Base-by-base conservation (phyloP, 495 filamentous ascomycete genomes). In the Podospora pseudopauciseta region DNA sequence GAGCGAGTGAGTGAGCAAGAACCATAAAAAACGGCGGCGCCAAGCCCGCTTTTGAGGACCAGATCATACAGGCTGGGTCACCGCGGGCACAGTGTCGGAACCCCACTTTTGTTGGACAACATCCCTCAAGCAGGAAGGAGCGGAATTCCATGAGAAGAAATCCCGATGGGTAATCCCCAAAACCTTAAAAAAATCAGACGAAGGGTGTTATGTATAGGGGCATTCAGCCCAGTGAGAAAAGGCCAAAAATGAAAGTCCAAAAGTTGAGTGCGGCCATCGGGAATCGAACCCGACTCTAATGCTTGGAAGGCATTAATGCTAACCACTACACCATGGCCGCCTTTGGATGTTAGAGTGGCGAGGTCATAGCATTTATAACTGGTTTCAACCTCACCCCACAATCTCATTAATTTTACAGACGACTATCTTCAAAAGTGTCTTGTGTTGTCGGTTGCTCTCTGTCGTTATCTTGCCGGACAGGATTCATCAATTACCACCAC, bases 281-380 rank as follows among this genome's bases (percentile, higher is more conserved):
- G 67, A 68, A 68, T 68, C 67, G 67, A 68, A 68, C 67, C 67
- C 67, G 61, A 63, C 67, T 68, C 67, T 68, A 39, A 55, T 68
- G 67, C 67, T 68, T 68, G 67, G 67, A 68, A 68, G 67, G 67
- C 67, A 68, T 55, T 39, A 68, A 68, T 68, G 67, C 67, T 68
- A 65, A 68, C 67, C 67, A 68, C 67, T 68, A 68, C 67, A 68
- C 67, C 67, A 68, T 64, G 67, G 67, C 67, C 61, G 67, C 67
- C 32, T 63, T 28, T 53, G 30, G n/a, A 7, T 55, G 18, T 19
- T 59, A 6, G 26, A 65, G 55, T 30, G 7, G 20, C n/a, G 5
- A 30, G 39, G 39, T 49, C 9, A 18, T 1, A 49, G 39, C 39
- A 16, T 3, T 18, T 16, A 49, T 49, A 11, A 11, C 3, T 32